Evolutionary conservation across 2,329 filamentous ascomycete genomes (phyloP).

Genomic region (Hortaea werneckii): DNA sequence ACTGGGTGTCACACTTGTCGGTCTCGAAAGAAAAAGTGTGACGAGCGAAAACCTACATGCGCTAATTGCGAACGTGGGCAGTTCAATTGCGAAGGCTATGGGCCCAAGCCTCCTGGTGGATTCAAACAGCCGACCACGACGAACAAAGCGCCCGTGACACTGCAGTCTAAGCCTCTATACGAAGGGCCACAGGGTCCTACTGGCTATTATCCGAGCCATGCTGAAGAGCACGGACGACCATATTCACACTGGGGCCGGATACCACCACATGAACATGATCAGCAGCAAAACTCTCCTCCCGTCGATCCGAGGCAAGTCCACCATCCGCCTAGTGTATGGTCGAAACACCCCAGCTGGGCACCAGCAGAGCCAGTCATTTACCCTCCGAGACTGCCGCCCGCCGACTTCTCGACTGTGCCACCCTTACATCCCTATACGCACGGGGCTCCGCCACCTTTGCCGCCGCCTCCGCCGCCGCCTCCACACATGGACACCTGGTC

Average conservation of each 20-base stretch:
- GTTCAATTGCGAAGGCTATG: slow-evolving; percentile 87
- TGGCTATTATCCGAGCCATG: slow-evolving; percentile 2
- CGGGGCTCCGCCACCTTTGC: not conserved
- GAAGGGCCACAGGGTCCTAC: slow-evolving; percentile 9
- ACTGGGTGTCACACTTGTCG: slow-evolving; percentile 91
- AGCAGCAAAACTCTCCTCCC: not conserved
- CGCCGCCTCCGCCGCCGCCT: slow-evolving; percentile 6
- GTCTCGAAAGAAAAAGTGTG: slow-evolving; percentile 93
- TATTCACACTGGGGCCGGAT: slow-evolving; percentile 15
- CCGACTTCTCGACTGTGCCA: slow-evolving; percentile 7
- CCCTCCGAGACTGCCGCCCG: slow-evolving; percentile 5
- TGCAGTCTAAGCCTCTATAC: slow-evolving; percentile 11
- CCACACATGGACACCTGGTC: slow-evolving; percentile 8
- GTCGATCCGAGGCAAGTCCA: not conserved
- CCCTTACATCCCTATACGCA: slow-evolving; percentile 5
- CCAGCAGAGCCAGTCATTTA: not conserved
- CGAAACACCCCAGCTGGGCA: slow-evolving; percentile 3
- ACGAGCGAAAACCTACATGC: slow-evolving; percentile 86
- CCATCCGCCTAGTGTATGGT: slow-evolving; percentile 2
- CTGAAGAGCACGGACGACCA: slow-evolving; percentile 1
- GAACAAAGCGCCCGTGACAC: slow-evolving; percentile 5
- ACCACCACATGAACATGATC: slow-evolving; percentile 1
- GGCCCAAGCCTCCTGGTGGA: slow-evolving; percentile 27
- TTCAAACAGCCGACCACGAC: slow-evolving; percentile 4
- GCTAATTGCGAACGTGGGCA: slow-evolving; percentile 85